phyloP scores from a whole-genome alignment of 305 asterid species.

The Stenogyne calaminthoides region DNA sequence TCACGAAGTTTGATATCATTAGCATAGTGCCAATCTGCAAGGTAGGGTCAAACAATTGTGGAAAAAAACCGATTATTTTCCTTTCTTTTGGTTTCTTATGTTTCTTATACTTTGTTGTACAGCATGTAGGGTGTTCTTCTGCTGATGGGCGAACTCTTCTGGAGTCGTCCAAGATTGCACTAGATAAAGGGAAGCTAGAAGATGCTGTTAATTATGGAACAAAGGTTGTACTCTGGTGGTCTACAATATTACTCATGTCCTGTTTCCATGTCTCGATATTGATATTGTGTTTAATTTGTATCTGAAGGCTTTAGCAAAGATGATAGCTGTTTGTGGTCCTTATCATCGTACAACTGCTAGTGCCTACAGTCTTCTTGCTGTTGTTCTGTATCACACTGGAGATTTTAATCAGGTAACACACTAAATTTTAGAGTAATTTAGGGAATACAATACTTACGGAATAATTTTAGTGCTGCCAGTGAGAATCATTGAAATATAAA shows the following conservation, averaged over 20 bases:
- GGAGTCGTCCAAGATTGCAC: slow-evolving; percentile 97
- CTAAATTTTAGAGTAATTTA: background rate
- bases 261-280: slow-evolving; percentile 31
- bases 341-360: slow-evolving; percentile 96
- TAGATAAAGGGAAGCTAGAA: slow-evolving; percentile 98
- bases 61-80: slow-evolving; percentile 6
- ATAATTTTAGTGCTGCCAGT: background rate
- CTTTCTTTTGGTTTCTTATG: slow-evolving; percentile 19
- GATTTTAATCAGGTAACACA: slow-evolving; percentile 89
- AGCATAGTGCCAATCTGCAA: slow-evolving; percentile 93
- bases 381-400: slow-evolving; percentile 99
- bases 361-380: slow-evolving; percentile 99
- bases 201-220: slow-evolving; percentile 95
- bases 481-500: slow-evolving; percentile 12
- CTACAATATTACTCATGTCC: slow-evolving; percentile 7
- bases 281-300: slow-evolving; percentile 35
- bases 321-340: slow-evolving; percentile 98
- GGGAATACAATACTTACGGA: background rate
- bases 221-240: slow-evolving; percentile 53
- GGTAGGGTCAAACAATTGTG: slow-evolving; percentile 45
- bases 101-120: slow-evolving; percentile 29
- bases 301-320: slow-evolving; percentile 90
- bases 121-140: slow-evolving; percentile 98
- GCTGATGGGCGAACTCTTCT: slow-evolving; percentile 96
- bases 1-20: slow-evolving; percentile 72